These are phyloP conservation scores for Suillus americanus DNA, from an alignment of 768 basidiomycete species.

Conservation along the genomic window DNA sequence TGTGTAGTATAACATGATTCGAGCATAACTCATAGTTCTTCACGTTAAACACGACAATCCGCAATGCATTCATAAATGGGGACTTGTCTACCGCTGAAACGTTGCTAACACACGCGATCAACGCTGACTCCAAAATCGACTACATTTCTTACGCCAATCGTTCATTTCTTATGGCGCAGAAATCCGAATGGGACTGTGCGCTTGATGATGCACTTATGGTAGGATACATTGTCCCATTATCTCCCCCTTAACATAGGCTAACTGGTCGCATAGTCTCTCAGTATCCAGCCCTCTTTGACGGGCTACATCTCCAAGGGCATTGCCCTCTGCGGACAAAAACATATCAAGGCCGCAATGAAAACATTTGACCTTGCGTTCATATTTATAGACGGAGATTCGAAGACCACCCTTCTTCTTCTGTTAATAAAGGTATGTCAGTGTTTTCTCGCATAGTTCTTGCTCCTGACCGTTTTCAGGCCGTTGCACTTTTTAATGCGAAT, in stretches of 20 bases:
- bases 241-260: neutral
- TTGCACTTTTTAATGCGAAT: neutral
- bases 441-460: neutral
- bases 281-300: neutral
- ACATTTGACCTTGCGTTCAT: slow-evolving; percentile 1
- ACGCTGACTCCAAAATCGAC: neutral
- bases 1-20: neutral
- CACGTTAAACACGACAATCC: neutral
- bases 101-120: neutral
- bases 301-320: neutral
- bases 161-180: neutral
- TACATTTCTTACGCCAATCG: neutral
- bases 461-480: neutral
- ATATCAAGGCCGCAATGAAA: neutral
- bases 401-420: neutral
- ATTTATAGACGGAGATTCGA: neutral
- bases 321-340: neutral
- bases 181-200: neutral
- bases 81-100: neutral
- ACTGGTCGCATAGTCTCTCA: neutral
- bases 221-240: neutral
- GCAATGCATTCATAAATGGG: neutral
- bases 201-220: neutral
- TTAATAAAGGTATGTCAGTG: neutral
- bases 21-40: neutral